Evolutionary conservation across 805 yeast genomes (phyloP), one percentile per base, ranked within the genome.

Genomic region (Lachancea sp.): DNA sequence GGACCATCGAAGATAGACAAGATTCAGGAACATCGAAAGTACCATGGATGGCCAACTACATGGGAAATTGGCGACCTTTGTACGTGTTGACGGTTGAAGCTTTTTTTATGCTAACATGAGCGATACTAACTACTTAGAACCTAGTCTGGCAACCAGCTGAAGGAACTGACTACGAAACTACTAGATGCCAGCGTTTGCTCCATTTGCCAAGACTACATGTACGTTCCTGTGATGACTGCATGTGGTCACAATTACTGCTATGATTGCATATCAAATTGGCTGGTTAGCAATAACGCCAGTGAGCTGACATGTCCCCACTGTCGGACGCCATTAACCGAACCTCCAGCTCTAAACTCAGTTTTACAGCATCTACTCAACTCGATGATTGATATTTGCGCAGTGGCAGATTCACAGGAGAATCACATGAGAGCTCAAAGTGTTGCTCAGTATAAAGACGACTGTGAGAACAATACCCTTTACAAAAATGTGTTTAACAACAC

Each of bases 211-310:
- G 90, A 83, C 38, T 61, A 73, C 36, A 77, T 83, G 82, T 72
- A 69, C 46, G 71, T 72, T 2, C 90, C 92, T 2, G 75, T 78
- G 50, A 64, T 75, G 50, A 66, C 78, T 0, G 58, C 67, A 9
- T 83, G 92, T 63, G 90, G 90, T 2, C 92, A 83, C 55, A 74
- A 82, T 22, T 82, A 77, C 50, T 83, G 90, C 58, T 83, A 83
- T 54, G 72, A 54, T 36, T 75, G 90, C 55, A 55, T 81, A n/a
- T 62, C 66, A 15, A 68, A 70, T 18, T 83, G 92, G 90, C 72
- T 81, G 34, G 64, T 64, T 4, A 53, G 56, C 40, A 58, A 55
- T 41, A 51, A 51, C 11, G 54, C 49, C 12, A 70, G 64, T 30
- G 74, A 72, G 41, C 62, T 71, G 38, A 68, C 75, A n/a, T 83